Base-by-base conservation (phyloP, 257 asterid genomes). In the Petunia secreta region DNA sequence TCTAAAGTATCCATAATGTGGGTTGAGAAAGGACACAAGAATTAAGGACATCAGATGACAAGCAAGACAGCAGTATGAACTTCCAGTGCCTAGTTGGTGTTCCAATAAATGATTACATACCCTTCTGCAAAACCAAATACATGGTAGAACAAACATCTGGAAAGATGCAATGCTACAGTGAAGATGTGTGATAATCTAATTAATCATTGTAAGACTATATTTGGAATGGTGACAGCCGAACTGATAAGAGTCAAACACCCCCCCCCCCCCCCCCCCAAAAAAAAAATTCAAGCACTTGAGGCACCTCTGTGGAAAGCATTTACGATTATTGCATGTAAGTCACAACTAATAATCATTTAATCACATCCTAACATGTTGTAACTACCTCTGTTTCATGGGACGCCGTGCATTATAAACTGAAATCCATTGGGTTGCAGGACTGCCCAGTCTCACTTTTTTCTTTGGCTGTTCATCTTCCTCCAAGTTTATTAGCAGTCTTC, bases 391-490 rank as follows among this genome's bases (percentile, higher is more conserved):
- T 87, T 95, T 95, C 99, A 93, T 95, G 60, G 99, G 99, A 50
- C 94, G 90, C 0, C 97, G 92, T 63, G 98, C 99, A 89, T 95
- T 95, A 84, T 93, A 95, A 71, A 90, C 97, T 16, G 97, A 92
- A 83, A 93, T 94, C 99, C 99, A 95, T 84, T 95, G 98, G 40
- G 91, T 93, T 36, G 98, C 98, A 80, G 98, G 99, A 82, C 97
- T 95, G 55, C 99, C 99, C 41, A 95, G 80, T n/a, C 99, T 90
- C 43, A 90, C 88, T 91, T 95, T 95, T 90, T 95, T 95, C 91
- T 91, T 95, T n/a, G 99, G 99, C 80, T 95, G 99, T 83, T 95
- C 99, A 77, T 95, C 99, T 64, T 93, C 99, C 86, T 93, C 99
- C 87, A 93, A 83, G 87, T 95, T 92, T 77, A 93, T 88, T 82